Evolutionary conservation across 768 basidiomycete genomes (phyloP), one percentile per base, ranked within the genome.

Genomic region (Xerocomellus amylosporus): DNA sequence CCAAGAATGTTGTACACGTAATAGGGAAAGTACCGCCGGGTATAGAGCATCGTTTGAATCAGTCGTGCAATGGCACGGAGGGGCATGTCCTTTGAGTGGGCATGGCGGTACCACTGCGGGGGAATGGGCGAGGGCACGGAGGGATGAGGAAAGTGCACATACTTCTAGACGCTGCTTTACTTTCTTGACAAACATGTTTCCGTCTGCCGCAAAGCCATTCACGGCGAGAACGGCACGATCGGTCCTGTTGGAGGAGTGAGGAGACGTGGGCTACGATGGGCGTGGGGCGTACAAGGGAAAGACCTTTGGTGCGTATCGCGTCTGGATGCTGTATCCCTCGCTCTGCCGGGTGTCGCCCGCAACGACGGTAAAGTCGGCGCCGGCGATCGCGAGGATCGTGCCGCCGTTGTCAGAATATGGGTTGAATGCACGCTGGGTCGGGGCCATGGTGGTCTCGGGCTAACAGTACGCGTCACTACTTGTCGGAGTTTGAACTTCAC

Each of bases 21-120:
- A 80, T 90, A 98, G 1, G 97, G 97, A 84, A 99, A 99, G 79
- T 97, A 96, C 49, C 96, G 87, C 59, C 89, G 88, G 38, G 82
- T 88, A 71, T 99, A 99, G 26, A 99, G 82, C 92, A 98, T 96
- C 17, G 95, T 97, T 72, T 98, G 96, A 53, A 99, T 95, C 64
- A 99, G 80, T 54, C 97, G 85, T n/a, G 97, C 97, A 68, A 99
- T 97, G 28, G 28, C 28, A 30, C 28, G 28, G 9, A 30, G 28
- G 28, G 28, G 28, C 28, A 30, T 30, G 28, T 30, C 28, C 10
- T 30, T 30, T 3, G 28, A 30, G 10, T 30, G 28, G 28, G 28
- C 28, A 30, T 30, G 28, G 28, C 88, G 84, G 73, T 98, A 99
- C 95, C 94, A 98, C 95, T 98, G 58, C 37, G 31, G 40, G 17